A percentile compares a stretch with the other conserved stretches of the same genome.
These are phyloP conservation scores for Lepraria neglecta DNA, from an alignment of 495 filamentous ascomycete genomes.

Conservation along the genomic window DNA sequence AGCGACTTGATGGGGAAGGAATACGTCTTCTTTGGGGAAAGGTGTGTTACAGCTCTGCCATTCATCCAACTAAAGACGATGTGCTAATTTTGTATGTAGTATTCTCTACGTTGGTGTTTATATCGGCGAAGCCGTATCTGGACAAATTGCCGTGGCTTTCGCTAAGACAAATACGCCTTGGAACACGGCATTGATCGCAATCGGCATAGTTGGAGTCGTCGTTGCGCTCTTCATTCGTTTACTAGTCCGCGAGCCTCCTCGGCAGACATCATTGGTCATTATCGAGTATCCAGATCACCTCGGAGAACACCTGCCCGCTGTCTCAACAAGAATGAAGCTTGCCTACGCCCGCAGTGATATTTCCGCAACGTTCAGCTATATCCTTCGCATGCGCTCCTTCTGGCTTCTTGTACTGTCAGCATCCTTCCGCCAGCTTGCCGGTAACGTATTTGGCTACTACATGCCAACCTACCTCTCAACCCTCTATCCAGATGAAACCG, in stretches of 20 bases:
- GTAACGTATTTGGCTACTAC: conserved; percentile 34
- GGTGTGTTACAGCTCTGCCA: conserved; percentile 1
- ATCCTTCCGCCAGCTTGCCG: conserved; percentile 27
- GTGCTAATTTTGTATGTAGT: conserved; percentile 14
- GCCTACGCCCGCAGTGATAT: conserved; percentile 19
- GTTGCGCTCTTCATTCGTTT: conserved; percentile 29
- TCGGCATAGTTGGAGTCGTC: conserved; percentile 31
- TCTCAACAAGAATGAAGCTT: conserved; percentile 9
- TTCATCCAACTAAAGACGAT: neutral
- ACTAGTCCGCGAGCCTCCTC: conserved; percentile 25
- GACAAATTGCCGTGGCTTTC: conserved; percentile 31
- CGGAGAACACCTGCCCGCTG: neutral
- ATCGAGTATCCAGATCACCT: conserved; percentile 8
- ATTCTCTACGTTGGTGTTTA: conserved; percentile 34
- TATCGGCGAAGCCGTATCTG: conserved; percentile 32
- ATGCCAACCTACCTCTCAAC: conserved; percentile 32
- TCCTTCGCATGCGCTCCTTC: conserved; percentile 32
- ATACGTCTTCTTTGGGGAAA: conserved; percentile 33
- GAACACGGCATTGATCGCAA: conserved; percentile 29
- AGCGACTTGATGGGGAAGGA: conserved; percentile 30
- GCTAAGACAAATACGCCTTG: conserved; percentile 25
- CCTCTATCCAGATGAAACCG: conserved; percentile 22
- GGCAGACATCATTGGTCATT: conserved; percentile 22
- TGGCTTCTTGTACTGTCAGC: conserved; percentile 31
- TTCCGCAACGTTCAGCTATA: conserved; percentile 24